A percentile compares a stretch with the other conserved stretches of the same genome.
phyloP scores from a whole-genome alignment of 2,329 filamentous ascomycete genomes.

The Tolypocladium paradoxum region DNA sequence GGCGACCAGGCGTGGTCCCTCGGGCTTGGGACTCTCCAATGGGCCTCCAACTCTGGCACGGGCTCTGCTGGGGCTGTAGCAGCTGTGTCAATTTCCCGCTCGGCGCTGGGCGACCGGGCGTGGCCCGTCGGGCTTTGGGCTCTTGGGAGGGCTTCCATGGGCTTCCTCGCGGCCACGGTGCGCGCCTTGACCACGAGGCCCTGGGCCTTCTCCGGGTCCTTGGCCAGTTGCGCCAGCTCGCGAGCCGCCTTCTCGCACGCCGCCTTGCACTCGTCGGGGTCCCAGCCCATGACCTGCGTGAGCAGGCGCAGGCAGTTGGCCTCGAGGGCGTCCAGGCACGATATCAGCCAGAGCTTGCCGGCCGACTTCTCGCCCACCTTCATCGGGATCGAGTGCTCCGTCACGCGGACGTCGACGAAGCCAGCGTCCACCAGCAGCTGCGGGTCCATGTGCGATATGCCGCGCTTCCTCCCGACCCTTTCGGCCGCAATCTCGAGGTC shows the following conservation, averaged over 20 bases:
- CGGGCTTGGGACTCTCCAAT: neutral
- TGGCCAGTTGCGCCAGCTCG: conserved; percentile 38
- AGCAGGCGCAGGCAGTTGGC: conserved; percentile 37
- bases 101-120: neutral
- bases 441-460: conserved; percentile 33
- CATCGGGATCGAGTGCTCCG: conserved; percentile 38
- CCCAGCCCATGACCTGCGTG: conserved; percentile 43
- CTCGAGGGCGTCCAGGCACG: conserved; percentile 39
- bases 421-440: conserved; percentile 34
- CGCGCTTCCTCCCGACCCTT: conserved; percentile 33
- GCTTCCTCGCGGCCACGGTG: conserved; percentile 40
- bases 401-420: conserved; percentile 39
- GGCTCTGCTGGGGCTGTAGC: neutral
- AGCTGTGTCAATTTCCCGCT: too few species aligned
- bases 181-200: conserved; percentile 36
- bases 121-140: neutral
- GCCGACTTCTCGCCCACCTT: conserved; percentile 31
- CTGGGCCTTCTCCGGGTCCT: conserved; percentile 30
- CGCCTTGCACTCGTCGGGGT: conserved; percentile 33
- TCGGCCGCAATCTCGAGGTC: conserved; percentile 33
- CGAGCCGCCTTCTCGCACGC: conserved; percentile 35
- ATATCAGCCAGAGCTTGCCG: conserved; percentile 43
- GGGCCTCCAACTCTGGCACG: conserved; percentile 5
- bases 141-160: conserved; percentile 13
- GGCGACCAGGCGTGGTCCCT: neutral